phyloP scores from a whole-genome alignment of 2,329 filamentous ascomycete species.

The Elsinoe ampelina region DNA sequence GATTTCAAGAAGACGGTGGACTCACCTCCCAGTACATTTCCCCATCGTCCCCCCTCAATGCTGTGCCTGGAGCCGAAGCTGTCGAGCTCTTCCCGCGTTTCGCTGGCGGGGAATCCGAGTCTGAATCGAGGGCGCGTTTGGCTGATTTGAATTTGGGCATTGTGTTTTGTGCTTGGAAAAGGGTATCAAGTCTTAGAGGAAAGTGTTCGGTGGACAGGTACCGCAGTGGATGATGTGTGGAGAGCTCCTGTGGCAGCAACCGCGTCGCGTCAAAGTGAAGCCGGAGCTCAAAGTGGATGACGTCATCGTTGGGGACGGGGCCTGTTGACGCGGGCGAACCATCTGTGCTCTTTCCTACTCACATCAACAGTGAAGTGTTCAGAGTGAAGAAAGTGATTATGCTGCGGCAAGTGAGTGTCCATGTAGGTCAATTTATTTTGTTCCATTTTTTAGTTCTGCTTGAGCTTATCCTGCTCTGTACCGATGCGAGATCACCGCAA shows the following conservation, averaged over 20 bases:
- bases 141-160: conserved; percentile 10
- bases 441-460: too few species aligned
- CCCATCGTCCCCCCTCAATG: conserved; percentile 31
- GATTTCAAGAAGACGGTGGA: neutral
- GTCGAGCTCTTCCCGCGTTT: neutral
- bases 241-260: neutral
- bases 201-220: neutral
- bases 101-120: neutral
- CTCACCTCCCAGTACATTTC: conserved; percentile 35
- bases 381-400: too few species aligned
- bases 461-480: too few species aligned
- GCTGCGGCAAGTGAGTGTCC: too few species aligned
- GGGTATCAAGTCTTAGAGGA: neutral
- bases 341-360: neutral
- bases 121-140: conserved; percentile 6
- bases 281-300: neutral
- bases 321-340: neutral
- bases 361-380: neutral
- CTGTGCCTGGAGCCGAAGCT: neutral
- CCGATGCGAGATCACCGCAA: too few species aligned
- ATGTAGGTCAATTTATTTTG: too few species aligned
- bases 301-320: neutral
- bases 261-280: neutral
- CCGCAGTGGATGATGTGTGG: neutral
- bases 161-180: neutral